phyloP scores from a whole-genome alignment of 495 filamentous ascomycete species.

The Clavariopsis aquatica region DNA sequence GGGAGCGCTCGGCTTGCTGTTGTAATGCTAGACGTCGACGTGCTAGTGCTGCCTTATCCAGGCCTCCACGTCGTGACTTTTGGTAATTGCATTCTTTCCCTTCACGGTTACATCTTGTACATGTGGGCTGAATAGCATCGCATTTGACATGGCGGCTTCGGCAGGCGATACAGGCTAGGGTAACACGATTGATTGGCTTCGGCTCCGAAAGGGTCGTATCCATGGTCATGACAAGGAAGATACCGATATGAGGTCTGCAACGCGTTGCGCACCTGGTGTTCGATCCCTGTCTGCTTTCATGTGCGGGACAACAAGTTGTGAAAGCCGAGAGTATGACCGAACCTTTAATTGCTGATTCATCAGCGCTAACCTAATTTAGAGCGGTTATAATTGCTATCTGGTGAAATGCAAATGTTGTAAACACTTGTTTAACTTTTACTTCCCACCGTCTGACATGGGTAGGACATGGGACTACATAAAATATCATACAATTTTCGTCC shows the following conservation, averaged over 20 bases:
- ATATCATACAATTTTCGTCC: too few relatives aligned
- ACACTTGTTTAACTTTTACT: too few relatives aligned
- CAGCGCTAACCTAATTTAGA: too few relatives aligned
- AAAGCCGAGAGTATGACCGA: too few relatives aligned
- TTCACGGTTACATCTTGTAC: slow-evolving; percentile 29
- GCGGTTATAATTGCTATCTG: too few relatives aligned
- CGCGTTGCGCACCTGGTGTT: background rate
- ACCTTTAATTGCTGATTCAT: too few relatives aligned
- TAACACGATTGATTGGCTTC: slow-evolving; percentile 20
- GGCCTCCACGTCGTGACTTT: slow-evolving; percentile 34
- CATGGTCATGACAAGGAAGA: background rate
- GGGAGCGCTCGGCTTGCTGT: slow-evolving; percentile 14
- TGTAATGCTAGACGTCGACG: slow-evolving; percentile 24
- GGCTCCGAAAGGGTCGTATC: slow-evolving; percentile 1
- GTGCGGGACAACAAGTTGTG: too few relatives aligned
- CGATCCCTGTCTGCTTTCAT: too few relatives aligned
- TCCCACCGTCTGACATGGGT: too few relatives aligned
- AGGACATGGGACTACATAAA: too few relatives aligned
- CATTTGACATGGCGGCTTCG: slow-evolving; percentile 33
- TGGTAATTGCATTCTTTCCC: slow-evolving; percentile 33
- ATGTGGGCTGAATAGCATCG: slow-evolving; percentile 25
- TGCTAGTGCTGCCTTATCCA: slow-evolving; percentile 32
- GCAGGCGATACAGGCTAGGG: slow-evolving; percentile 30
- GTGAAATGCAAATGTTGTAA: too few relatives aligned
- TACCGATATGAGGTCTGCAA: background rate